Conservation (phyloP, 495 filamentous ascomycete species). For the Eremomyces bilateralis region DNA sequence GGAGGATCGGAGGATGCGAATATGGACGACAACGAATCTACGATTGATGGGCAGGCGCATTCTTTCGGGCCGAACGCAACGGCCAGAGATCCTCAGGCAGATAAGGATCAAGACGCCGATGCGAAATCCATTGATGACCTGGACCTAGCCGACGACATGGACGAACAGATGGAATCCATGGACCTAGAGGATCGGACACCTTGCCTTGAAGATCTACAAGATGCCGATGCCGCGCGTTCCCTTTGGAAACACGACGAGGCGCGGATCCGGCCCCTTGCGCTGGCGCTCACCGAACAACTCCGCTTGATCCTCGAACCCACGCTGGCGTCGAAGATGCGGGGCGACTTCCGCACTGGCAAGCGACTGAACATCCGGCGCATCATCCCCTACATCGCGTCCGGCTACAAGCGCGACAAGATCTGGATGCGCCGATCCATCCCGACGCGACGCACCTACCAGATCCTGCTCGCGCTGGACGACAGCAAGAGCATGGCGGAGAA, state of each 20-base stretch:
- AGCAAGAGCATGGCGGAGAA: conserved; percentile 76
- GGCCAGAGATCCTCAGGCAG: conserved; percentile 25
- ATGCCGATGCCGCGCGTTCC: not conserved
- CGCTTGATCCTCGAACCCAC: conserved; percentile 89
- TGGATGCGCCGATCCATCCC: conserved; percentile 92
- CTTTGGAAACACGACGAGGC: conserved; percentile 74
- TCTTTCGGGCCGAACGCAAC: too few species aligned
- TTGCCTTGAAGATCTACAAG: conserved; percentile 1
- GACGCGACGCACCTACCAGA: conserved; percentile 83
- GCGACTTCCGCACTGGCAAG: conserved; percentile 93
- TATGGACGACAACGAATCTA: too few species aligned
- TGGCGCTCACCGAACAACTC: conserved; percentile 76
- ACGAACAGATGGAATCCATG: conserved; percentile 16
- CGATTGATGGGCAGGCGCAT: too few species aligned
- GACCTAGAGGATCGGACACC: not conserved
- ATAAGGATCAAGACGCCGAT: conserved; percentile 24
- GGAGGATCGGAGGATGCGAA: too few species aligned
- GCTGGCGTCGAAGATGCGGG: conserved; percentile 84
- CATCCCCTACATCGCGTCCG: conserved; percentile 92
- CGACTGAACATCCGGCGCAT: conserved; percentile 97
- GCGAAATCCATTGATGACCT: too few species aligned
- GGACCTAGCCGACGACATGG: conserved; percentile 28
- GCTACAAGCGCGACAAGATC: conserved; percentile 98
- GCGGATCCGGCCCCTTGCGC: conserved; percentile 64
- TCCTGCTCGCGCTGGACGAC: conserved; percentile 93